Base-by-base conservation (phyloP, 2,329 filamentous ascomycete species). In the Elsinoe australis region DNA sequence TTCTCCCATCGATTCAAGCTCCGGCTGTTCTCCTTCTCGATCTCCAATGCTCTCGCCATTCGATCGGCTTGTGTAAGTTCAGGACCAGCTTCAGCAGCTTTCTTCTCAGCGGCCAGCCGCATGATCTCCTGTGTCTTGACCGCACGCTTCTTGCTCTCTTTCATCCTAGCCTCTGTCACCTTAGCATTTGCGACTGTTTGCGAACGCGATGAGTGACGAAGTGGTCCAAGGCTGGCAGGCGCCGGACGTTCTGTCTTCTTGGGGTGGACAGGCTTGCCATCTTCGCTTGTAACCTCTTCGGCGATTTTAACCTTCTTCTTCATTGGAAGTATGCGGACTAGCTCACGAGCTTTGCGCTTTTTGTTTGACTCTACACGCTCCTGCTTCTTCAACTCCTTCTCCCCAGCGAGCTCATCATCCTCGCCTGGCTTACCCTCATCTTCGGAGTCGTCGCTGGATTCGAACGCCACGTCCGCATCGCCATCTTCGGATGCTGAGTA, bases 1-100 rank as follows among this genome's bases (percentile, higher is more conserved):
- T 87, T 84, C 64, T 96, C 89, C 89, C 90, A 96, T 49, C 87
- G 77, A 61, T 90, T 95, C 60, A 95, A 69, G 65, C 84, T 96
- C 73, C 87, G 94, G 56, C 83, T 78, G 65, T 98, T 95, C 58
- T 82, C 75, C 65, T 84, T 83, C 66, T 96, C 92, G 5, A 94
- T 82, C 46, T 82, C 70, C 14, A 83, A 86, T 1, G 89, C 89
- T 65, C 94, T 87, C 21, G 79, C 82, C 21, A 95, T 73, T 29
- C 87, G 78, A 62, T 95, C 82, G 28, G 78, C 86, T 65, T 95
- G 89, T 5, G 53, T 55, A 10, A 54, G 39, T 21, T 51, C 45
- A 10, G 52, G 52, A 12, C 36, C 47, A 32, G 52, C 50, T 34
- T 51, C 38, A 18, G 53, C 49, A 15, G 51, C 51, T 36, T 49